These are phyloP conservation scores for Phalaenopsis hybrid DNA, from an alignment of 116 monocot species.

Conservation along the genomic window DNA sequence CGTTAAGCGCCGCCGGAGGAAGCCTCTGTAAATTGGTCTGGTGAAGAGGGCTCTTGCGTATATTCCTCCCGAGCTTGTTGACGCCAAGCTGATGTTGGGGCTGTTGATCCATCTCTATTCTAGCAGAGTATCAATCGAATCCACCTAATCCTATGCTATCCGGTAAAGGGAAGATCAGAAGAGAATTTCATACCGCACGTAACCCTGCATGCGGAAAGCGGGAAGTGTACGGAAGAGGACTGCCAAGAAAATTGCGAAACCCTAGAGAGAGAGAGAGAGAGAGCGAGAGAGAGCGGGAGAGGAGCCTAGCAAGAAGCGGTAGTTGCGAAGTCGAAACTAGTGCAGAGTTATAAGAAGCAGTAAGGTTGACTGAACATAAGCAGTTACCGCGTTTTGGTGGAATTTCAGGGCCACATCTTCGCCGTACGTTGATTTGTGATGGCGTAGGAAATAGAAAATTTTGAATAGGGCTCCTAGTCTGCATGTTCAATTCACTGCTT, in stretches of 20 bases:
- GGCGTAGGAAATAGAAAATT: no score
- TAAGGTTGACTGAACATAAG: background rate
- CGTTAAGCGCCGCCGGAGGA: constrained; percentile 8
- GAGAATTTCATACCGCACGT: background rate
- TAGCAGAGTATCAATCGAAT: background rate
- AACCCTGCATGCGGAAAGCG: background rate
- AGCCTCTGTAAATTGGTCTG: constrained; percentile 16
- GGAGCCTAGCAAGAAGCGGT: background rate
- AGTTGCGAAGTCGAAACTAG: background rate
- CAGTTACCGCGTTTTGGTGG: background rate
- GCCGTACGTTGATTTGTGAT: no score
- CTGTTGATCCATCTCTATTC: background rate
- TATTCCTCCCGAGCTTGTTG: constrained; percentile 62
- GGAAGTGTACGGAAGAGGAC: background rate
- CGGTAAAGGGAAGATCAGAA: background rate
- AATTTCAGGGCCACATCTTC: background rate
- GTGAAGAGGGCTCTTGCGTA: constrained; percentile 65
- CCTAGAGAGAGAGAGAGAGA: background rate
- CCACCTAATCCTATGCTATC: background rate
- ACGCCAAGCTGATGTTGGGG: constrained; percentile 38
- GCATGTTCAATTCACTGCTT: no score
- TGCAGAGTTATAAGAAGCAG: background rate
- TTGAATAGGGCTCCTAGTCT: no score
- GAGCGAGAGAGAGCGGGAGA: no score
- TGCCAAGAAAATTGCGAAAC: background rate